Base-by-base conservation (phyloP, 2,329 filamentous ascomycete genomes). In the Akanthomyces muscarius region DNA sequence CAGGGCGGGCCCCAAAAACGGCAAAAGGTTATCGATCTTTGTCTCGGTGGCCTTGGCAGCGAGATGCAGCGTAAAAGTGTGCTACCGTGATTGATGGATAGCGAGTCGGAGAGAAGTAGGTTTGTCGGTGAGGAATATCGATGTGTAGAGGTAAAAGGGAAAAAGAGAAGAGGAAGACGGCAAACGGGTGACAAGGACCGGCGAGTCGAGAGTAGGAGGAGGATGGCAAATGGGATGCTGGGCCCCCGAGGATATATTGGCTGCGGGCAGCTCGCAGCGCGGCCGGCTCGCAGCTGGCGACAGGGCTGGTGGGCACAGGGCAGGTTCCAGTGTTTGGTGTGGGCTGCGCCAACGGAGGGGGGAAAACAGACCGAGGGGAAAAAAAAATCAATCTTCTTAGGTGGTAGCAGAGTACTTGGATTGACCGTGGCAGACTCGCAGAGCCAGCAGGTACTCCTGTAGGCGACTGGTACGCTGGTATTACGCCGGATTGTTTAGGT, bases 11-110 rank as follows among this genome's bases (percentile, higher is more conserved):
- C 33, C 48, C 16, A 23, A 44, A 36, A 60, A 33, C 48, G 36
- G 48, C 38, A 60, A 60, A 21, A 52, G 45, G 38, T 52, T 51
- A 60, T 51, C 48, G 47, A 60, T 60, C 47, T 38, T 41, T 60
- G 45, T 60, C 38, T 60, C 47, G 38, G 56, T n/a, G 56, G 44
- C 30, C 56, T 50, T 60, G 57, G 47, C 47, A 51, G 57, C 16
- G 45, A 21, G 44, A 41, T 60, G 56, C 23, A 44, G 36, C 33
- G 8, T 10, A 18, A 30, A 25, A 30, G 57, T 4, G 3, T 51
- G 36, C 36, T 28, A 16, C 14, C 11, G 54, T 57, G 1, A 8
- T 11, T 14, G 42, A 47, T 5, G 42, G 25, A 21, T n/a, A 28
- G 45, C 21, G 18, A 50, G 14, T 10, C 10, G 30, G 33, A 38